phyloP scores from a whole-genome alignment of 78 protist genomes.

The Dictyostelium brefeldianum region DNA sequence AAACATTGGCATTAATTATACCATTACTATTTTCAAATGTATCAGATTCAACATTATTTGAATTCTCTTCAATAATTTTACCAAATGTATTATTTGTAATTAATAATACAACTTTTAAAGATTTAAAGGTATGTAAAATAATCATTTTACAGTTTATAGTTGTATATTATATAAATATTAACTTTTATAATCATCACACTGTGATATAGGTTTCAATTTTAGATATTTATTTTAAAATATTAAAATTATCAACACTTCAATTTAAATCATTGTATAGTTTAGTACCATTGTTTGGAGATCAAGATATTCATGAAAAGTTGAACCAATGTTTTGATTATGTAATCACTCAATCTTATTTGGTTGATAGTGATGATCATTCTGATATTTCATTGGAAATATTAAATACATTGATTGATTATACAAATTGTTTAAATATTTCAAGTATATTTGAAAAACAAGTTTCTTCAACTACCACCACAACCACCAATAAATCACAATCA shows the following conservation, averaged over 20 bases:
- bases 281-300: neutral
- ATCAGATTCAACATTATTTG: conserved; percentile 7
- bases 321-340: conserved; percentile 31
- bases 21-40: conserved; percentile 10
- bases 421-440: conserved; percentile 4
- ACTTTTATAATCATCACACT: too few relatives aligned
- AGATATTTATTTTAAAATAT: conserved; percentile 14
- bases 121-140: conserved; percentile 1
- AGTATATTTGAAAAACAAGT: neutral
- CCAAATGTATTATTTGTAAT: neutral
- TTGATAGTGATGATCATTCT: neutral
- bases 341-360: neutral
- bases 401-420: neutral
- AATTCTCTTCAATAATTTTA: neutral
- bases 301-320: conserved; percentile 13
- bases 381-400: conserved; percentile 1
- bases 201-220: neutral
- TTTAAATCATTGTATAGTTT: neutral
- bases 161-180: too few relatives aligned
- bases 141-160: too few relatives aligned
- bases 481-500: neutral
- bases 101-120: neutral
- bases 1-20: neutral
- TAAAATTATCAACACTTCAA: conserved; percentile 28
- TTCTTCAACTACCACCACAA: neutral